A percentile compares a stretch with the other conserved stretches of the same genome.
These are phyloP conservation scores for Pythium periplocum DNA, from an alignment of 352 stramenopile species.

Conservation along the genomic window DNA sequence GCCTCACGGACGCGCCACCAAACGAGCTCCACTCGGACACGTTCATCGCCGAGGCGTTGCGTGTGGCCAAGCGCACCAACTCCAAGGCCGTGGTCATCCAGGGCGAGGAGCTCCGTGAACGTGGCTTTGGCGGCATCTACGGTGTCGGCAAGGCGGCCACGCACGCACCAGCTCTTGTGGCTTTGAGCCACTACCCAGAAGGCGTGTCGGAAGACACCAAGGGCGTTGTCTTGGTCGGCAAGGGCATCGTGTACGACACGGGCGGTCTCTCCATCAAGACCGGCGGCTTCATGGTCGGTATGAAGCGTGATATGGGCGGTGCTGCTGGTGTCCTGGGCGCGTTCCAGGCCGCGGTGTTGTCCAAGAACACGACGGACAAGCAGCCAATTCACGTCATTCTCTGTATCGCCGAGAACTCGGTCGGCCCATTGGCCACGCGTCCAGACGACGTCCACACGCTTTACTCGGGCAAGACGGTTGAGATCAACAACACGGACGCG, in stretches of 20 bases:
- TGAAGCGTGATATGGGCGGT: conserved; percentile 95
- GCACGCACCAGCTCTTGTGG: conserved; percentile 87
- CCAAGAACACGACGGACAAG: conserved; percentile 86
- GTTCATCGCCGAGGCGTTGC: conserved; percentile 81
- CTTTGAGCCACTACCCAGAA: conserved; percentile 80
- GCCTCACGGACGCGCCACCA: conserved; percentile 86
- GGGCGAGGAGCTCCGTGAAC: conserved; percentile 85
- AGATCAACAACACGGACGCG: conserved; percentile 97
- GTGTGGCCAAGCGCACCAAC: conserved; percentile 54
- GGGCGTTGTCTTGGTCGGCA: conserved; percentile 87
- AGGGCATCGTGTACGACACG: conserved; percentile 97
- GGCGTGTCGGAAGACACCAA: conserved; percentile 23
- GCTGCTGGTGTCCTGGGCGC: conserved; percentile 51
- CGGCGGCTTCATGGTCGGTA: conserved; percentile 82
- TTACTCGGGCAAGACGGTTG: conserved; percentile 94
- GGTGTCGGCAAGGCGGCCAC: conserved; percentile 88
- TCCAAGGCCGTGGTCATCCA: conserved; percentile 76
- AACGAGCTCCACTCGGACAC: conserved; percentile 90
- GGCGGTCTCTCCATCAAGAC: conserved; percentile 94
- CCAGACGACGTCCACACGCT: conserved; percentile 93
- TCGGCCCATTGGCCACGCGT: conserved; percentile 82
- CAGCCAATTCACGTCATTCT: conserved; percentile 86
- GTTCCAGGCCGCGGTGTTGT: conserved; percentile 81
- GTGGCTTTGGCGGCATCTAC: conserved; percentile 91
- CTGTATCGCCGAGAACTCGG: conserved; percentile 94